phyloP scores from a whole-genome alignment of 2,329 filamentous ascomycete species.

The Xylaria sp. region DNA sequence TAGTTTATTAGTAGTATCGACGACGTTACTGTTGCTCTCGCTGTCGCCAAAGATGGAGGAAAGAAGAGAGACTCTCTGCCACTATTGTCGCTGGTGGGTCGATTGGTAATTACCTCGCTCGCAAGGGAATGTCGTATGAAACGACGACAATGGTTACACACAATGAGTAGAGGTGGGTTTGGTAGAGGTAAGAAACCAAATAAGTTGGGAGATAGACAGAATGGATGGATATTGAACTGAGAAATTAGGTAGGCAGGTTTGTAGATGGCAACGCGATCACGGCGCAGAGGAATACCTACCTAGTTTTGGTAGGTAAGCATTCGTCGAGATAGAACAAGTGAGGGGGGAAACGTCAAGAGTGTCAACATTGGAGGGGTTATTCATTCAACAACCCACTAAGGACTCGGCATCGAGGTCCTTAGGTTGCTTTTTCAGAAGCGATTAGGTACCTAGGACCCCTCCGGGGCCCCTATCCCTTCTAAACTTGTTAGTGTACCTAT shows the following conservation, averaged over 20 bases:
- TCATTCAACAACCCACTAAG: constrained; percentile 2
- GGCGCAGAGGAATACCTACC: constrained; percentile 17
- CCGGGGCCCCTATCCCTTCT: not conserved
- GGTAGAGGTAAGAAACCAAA: not conserved
- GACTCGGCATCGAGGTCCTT: not conserved
- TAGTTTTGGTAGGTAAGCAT: not conserved
- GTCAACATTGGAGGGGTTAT: constrained; percentile 27
- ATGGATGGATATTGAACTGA: not conserved
- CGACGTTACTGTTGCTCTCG: not conserved
- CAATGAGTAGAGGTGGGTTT: not conserved
- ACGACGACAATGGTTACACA: not conserved
- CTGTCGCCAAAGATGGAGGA: not conserved
- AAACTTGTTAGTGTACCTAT: too few species aligned
- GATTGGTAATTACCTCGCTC: too few species aligned
- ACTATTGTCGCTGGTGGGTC: not conserved
- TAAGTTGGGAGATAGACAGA: not conserved
- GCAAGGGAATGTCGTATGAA: not conserved
- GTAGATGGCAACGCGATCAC: constrained; percentile 2
- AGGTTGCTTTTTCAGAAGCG: not conserved
- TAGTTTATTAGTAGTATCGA: too few species aligned
- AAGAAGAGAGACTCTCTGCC: not conserved
- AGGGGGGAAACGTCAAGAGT: constrained; percentile 11
- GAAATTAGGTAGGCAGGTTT: not conserved
- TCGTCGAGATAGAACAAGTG: not conserved
- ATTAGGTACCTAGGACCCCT: not conserved